These are phyloP conservation scores for Scedosporium apiospermum DNA, from an alignment of 2,329 filamentous ascomycete species.

Conservation along the genomic window DNA sequence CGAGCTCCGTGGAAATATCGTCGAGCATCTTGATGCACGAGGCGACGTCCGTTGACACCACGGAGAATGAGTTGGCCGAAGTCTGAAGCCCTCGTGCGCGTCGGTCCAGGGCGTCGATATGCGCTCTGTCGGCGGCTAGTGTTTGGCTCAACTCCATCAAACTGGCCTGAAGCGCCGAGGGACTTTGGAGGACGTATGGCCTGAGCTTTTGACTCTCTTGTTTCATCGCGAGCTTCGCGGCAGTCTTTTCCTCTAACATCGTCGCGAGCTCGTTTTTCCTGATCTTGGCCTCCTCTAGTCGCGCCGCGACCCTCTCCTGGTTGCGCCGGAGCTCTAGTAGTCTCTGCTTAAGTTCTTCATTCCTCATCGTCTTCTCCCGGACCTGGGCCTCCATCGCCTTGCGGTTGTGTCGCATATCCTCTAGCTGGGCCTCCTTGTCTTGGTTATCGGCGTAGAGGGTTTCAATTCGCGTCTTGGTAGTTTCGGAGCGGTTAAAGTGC, in stretches of 20 bases:
- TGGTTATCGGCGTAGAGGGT: conserved; percentile 77
- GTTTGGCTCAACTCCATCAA: conserved; percentile 74
- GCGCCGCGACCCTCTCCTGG: conserved; percentile 74
- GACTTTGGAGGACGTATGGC: conserved; percentile 86
- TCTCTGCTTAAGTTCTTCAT: conserved; percentile 76
- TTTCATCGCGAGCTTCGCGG: conserved; percentile 58
- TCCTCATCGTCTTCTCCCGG: conserved; percentile 74
- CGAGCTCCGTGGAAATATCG: conserved; percentile 73
- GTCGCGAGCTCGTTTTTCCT: conserved; percentile 70
- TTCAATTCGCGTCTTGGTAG: conserved; percentile 80
- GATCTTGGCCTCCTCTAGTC: conserved; percentile 72
- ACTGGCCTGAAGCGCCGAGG: conserved; percentile 70
- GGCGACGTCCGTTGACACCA: conserved; percentile 76
- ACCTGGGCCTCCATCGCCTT: conserved; percentile 73
- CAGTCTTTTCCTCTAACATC: conserved; percentile 61
- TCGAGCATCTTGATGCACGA: conserved; percentile 83
- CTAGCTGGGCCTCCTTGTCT: conserved; percentile 69
- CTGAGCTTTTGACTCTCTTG: conserved; percentile 84
- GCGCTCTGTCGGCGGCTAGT: conserved; percentile 66
- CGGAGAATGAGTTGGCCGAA: conserved; percentile 77
- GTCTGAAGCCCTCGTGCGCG: conserved; percentile 85
- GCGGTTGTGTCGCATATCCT: conserved; percentile 72
- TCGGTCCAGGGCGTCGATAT: conserved; percentile 81
- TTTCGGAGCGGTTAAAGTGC: conserved; percentile 85
- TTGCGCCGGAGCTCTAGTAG: conserved; percentile 71